These are phyloP conservation scores for Ophiosphaerella narmari DNA, from an alignment of 2,329 filamentous ascomycete species.

Conservation along the genomic window DNA sequence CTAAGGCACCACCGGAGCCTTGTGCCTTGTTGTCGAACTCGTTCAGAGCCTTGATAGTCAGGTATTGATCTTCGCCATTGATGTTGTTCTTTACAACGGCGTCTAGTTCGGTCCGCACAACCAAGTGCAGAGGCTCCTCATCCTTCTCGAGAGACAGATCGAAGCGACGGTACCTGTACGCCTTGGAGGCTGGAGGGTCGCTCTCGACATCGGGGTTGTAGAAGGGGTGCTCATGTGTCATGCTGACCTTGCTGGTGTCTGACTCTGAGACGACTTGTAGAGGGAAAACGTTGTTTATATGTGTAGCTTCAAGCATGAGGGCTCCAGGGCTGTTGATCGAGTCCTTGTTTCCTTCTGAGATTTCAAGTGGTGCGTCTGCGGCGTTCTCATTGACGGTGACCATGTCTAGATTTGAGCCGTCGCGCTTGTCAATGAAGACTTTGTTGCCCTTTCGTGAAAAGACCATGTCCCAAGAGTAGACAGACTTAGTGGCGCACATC, in stretches of 20 bases:
- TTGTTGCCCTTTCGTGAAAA: constrained; percentile 93
- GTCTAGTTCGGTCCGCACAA: constrained; percentile 94
- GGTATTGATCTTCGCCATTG: constrained; percentile 85
- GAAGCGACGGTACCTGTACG: constrained; percentile 97
- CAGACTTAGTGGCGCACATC: constrained; percentile 95
- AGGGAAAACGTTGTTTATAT: constrained; percentile 99
- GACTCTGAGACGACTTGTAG: constrained; percentile 92
- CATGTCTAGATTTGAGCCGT: constrained; percentile 92
- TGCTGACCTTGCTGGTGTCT: constrained; percentile 76
- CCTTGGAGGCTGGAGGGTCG: constrained; percentile 92
- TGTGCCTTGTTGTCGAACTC: constrained; percentile 99
- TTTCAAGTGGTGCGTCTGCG: constrained; percentile 88
- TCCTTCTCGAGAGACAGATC: constrained; percentile 89
- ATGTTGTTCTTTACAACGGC: constrained; percentile 94
- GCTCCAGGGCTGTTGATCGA: constrained; percentile 90
- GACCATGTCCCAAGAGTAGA: constrained; percentile 98
- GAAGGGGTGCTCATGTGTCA: constrained; percentile 92
- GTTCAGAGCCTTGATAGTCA: constrained; percentile 95
- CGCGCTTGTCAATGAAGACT: constrained; percentile 98
- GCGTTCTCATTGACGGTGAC: constrained; percentile 99
- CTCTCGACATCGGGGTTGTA: constrained; percentile 93
- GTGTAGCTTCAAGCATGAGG: constrained; percentile 94
- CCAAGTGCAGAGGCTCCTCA: constrained; percentile 88
- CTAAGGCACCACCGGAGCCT: constrained; percentile 89
- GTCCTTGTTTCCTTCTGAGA: constrained; percentile 90